Evolutionary conservation across 352 stramenopile genomes (phyloP), one percentile per base, ranked within the genome.

Genomic region (Globisporangium canariense): DNA sequence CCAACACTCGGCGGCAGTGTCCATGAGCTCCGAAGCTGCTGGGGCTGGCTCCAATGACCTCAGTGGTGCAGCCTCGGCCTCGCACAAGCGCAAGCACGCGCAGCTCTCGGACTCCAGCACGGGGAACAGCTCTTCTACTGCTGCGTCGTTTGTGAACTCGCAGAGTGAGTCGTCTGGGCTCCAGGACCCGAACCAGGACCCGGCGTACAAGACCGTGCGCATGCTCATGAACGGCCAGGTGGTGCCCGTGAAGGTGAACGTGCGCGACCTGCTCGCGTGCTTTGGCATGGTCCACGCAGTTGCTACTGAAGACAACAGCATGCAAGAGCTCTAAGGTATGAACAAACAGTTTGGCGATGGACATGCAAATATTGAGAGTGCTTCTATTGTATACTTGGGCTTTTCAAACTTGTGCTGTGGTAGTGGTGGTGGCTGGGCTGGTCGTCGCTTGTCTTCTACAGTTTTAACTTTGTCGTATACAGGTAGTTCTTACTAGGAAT

Each of bases 211-310:
- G 64, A 79, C 68, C 22, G 75, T 93, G 49, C 76, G 82, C 32
- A 91, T 93, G 81, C 55, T 91, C 3, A 52, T 93, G 25, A 93
- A 93, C 53, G 83, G 83, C 25, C 65, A 67, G 14, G 75, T 91
- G 25, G 83, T 93, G 22, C 64, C 85, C 0, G 77, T 93, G 25
- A 75, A 88, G 64, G 73, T 93, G 38, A 91, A 91, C 55, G 77
- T 91, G 28, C 72, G 71, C 36, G 83, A 93, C 61, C 65, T 93
- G 8, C 58, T 91, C 36, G 68, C 67, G 51, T 82, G 76, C 64
- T 72, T 82, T 41, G 54, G 60, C 13, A 63, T 66, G 47, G 66
- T 69, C 30, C 69, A 77, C 45, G 65, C 70, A 30, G 59, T 68
- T 32, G 32, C 47, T 3, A 10, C 38, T 2, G 45, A 40, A 28